Evolutionary conservation across 2,329 filamentous ascomycete genomes (phyloP).

Genomic region (Botrytis cinerea): DNA sequence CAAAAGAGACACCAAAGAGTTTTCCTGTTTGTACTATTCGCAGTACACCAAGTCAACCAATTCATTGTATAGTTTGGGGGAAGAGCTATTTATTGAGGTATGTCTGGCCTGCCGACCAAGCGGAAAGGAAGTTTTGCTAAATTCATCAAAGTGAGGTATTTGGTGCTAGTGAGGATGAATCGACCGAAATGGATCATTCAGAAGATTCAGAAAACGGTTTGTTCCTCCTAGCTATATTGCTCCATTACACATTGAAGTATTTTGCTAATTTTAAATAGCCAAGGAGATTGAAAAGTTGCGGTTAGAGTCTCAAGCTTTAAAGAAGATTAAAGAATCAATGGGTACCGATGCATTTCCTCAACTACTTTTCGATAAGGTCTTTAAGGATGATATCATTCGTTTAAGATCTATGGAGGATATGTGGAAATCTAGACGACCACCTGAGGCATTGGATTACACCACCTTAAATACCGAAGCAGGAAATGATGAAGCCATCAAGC

Average conservation of each 20-base stretch:
- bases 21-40: constrained; percentile 97
- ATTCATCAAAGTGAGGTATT: constrained; percentile 70
- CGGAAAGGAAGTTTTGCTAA: constrained; percentile 38
- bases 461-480: constrained; percentile 56
- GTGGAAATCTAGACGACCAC: constrained; percentile 84
- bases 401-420: constrained; percentile 88
- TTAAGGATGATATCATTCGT: constrained; percentile 78
- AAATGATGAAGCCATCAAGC: constrained; percentile 49
- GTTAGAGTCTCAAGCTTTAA: constrained; percentile 79
- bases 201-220: constrained; percentile 77
- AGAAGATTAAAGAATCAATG: constrained; percentile 78
- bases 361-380: constrained; percentile 91
- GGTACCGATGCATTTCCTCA: constrained; percentile 75
- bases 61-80: constrained; percentile 98
- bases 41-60: constrained; percentile 92
- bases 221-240: constrained; percentile 26
- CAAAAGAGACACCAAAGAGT: constrained; percentile 86
- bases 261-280: constrained; percentile 45
- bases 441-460: constrained; percentile 71
- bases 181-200: constrained; percentile 75
- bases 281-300: constrained; percentile 86
- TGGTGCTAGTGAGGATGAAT: constrained; percentile 84
- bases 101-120: constrained; percentile 20
- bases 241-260: constrained; percentile 25
- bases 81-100: constrained; percentile 91